phyloP scores from a whole-genome alignment of 2,329 filamentous ascomycete genomes.

The Dactylella cylindrospora region DNA sequence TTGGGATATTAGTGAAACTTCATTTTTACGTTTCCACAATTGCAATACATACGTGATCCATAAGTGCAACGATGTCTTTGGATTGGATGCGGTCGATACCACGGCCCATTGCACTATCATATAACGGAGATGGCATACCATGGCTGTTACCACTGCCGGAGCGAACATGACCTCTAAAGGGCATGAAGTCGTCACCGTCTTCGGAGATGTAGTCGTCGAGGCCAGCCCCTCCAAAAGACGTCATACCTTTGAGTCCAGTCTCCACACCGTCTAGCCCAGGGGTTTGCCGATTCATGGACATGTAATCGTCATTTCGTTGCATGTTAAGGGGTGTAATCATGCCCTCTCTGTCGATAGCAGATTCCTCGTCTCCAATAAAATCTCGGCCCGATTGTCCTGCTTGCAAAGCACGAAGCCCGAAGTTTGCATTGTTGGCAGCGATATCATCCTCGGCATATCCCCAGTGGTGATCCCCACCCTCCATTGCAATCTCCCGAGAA shows the following conservation, averaged over 20 bases:
- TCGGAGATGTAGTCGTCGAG: slow-evolving; percentile 59
- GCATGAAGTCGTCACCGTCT: slow-evolving; percentile 55
- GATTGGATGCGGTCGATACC: slow-evolving; percentile 91
- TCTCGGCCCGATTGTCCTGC: slow-evolving; percentile 48
- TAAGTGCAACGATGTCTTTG: slow-evolving; percentile 92
- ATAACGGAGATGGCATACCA: slow-evolving; percentile 83
- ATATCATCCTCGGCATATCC: slow-evolving; percentile 36
- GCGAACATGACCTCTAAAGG: slow-evolving; percentile 56
- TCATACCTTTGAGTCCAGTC: slow-evolving; percentile 28
- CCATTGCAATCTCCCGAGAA: slow-evolving; percentile 39
- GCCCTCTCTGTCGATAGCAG: slow-evolving; percentile 24
- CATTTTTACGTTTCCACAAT: background rate
- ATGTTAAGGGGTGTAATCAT: slow-evolving; percentile 35
- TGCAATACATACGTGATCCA: slow-evolving; percentile 75
- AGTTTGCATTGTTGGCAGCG: slow-evolving; percentile 35
- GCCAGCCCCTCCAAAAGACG: slow-evolving; percentile 54
- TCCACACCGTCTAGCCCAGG: slow-evolving; percentile 23
- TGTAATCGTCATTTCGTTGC: slow-evolving; percentile 77
- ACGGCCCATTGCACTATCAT: slow-evolving; percentile 82
- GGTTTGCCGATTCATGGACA: slow-evolving; percentile 60
- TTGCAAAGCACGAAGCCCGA: slow-evolving; percentile 35
- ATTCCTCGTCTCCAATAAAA: slow-evolving; percentile 37
- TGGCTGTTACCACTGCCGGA: slow-evolving; percentile 79
- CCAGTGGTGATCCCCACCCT: slow-evolving; percentile 40
- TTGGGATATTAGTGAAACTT: slow-evolving; percentile 16